Evolutionary conservation across 352 stramenopile species (phyloP).

Genomic region (Thalassiosira livingstoniorum): DNA sequence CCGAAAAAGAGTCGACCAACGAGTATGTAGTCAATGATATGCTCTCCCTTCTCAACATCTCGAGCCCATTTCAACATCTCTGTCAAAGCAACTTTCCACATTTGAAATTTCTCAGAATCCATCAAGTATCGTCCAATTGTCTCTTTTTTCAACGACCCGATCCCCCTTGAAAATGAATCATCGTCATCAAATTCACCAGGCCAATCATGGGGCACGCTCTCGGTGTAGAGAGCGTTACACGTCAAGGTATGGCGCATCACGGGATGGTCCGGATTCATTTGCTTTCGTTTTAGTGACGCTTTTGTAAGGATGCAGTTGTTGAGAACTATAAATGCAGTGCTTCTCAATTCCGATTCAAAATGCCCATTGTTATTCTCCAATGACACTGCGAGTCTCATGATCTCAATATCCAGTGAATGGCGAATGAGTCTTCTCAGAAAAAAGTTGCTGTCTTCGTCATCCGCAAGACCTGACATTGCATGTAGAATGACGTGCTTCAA

Average conservation of each 20-base stretch:
- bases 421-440: slow-evolving; percentile 21
- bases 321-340: slow-evolving; percentile 22
- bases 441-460: slow-evolving; percentile 7
- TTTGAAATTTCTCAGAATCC: slow-evolving; percentile 12
- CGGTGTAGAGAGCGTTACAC: too few relatives aligned
- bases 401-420: slow-evolving; percentile 21
- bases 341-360: neutral
- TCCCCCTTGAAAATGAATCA: slow-evolving; percentile 15
- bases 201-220: too few relatives aligned
- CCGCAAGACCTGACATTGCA: neutral
- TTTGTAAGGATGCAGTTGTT: slow-evolving; percentile 31
- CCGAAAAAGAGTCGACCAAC: slow-evolving; percentile 9
- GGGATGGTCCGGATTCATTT: neutral
- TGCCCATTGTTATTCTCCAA: slow-evolving; percentile 8
- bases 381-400: slow-evolving; percentile 26
- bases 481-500: too few relatives aligned
- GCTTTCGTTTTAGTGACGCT: neutral
- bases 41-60: slow-evolving; percentile 14
- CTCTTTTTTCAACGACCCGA: slow-evolving; percentile 11
- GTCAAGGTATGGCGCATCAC: too few relatives aligned
- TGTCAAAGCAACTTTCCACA: slow-evolving; percentile 21
- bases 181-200: too few relatives aligned
- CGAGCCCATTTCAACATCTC: slow-evolving; percentile 24
- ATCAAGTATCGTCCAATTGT: slow-evolving; percentile 16
- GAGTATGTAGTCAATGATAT: slow-evolving; percentile 29